Percentiles rank a stretch among this genome's conserved stretches.
Evolutionary conservation across 2,329 filamentous ascomycete species (phyloP).

Genomic region (Aspergillus bombycis): DNA sequence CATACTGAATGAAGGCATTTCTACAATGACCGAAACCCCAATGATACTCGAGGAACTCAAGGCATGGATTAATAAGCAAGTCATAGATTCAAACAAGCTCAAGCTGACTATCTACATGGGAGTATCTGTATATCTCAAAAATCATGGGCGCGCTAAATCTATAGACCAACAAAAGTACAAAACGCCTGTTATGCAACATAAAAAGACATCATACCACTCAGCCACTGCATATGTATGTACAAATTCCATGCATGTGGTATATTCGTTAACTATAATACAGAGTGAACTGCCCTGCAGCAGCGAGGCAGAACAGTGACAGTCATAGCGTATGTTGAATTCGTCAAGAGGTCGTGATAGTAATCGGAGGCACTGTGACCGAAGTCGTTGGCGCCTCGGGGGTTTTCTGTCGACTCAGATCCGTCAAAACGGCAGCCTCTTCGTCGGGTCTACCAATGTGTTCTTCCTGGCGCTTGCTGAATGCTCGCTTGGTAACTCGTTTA

Average conservation of each 20-base stretch:
- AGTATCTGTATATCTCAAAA: not conserved
- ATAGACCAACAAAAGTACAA: not conserved
- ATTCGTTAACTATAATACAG: not conserved
- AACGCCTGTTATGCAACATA: not conserved
- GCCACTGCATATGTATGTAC: not conserved
- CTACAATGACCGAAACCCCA: too few relatives aligned
- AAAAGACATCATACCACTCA: conserved; percentile 3
- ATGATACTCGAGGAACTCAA: not conserved
- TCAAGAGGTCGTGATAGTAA: conserved; percentile 42
- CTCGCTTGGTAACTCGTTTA: conserved; percentile 25
- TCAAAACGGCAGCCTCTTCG: conserved; percentile 21
- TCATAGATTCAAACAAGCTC: not conserved
- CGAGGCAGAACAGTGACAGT: not conserved
- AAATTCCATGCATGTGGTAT: not conserved
- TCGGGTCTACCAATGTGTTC: conserved; percentile 13
- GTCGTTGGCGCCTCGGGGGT: conserved; percentile 25
- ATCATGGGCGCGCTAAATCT: not conserved
- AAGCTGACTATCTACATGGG: not conserved
- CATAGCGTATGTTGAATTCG: conserved; percentile 9
- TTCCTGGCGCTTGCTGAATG: conserved; percentile 13
- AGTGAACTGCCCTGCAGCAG: not conserved
- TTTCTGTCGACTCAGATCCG: conserved; percentile 14
- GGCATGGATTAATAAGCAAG: not conserved
- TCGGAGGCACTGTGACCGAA: conserved; percentile 39
- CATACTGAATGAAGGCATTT: too few relatives aligned